Base-by-base conservation (phyloP, 768 basidiomycete genomes). In the Crassisporium funariophilum region DNA sequence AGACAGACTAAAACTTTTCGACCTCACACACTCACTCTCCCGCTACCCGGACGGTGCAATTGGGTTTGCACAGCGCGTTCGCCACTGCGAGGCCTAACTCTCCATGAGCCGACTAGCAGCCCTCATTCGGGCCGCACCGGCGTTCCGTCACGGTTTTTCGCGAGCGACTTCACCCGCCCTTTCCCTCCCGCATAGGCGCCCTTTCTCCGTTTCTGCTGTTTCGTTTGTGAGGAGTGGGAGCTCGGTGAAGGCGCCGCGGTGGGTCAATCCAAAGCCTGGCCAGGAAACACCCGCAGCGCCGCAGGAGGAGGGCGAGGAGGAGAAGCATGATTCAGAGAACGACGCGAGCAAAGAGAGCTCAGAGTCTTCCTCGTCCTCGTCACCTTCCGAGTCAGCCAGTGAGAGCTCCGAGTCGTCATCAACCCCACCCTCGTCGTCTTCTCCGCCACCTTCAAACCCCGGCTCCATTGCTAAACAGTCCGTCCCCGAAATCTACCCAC, bases 401-500 rank as follows among this genome's bases (percentile, higher is more conserved):
- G 46, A 55, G 36, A 23, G 50, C 17, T 44, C 52, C 4, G 40
- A 55, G 17, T 44, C 58, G 10, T 46, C 63, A 0, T 52, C 58
- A n/a, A 29, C 27, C 27, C 46, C 59, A 21, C 52, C 63, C 5
- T 47, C 60, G 6, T 42, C 55, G 5, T 35, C 60, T 1, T 43
- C 62, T 0, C 47, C 62, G 13, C 62, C 60, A 17, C 61, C 64
- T 8, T 74, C 59, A 52, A 69, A 51, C 47, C 72, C 61, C 31
- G 74, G 53, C 54, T 77, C 86, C 16, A 86, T 91, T 55, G 84
- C 91, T 4, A 91, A 90, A 55, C 90, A 89, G 47, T 84, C 88
- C 12, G 85, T 97, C 4, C 94, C 95, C 1, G 91, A 93, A 65
- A 61, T 82, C 48, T 98, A 98, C 66, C 95, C 95, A 1, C 91